Conservation (phyloP, 371 early-diverging fungal genomes). For the Mortierella sp. region DNA sequence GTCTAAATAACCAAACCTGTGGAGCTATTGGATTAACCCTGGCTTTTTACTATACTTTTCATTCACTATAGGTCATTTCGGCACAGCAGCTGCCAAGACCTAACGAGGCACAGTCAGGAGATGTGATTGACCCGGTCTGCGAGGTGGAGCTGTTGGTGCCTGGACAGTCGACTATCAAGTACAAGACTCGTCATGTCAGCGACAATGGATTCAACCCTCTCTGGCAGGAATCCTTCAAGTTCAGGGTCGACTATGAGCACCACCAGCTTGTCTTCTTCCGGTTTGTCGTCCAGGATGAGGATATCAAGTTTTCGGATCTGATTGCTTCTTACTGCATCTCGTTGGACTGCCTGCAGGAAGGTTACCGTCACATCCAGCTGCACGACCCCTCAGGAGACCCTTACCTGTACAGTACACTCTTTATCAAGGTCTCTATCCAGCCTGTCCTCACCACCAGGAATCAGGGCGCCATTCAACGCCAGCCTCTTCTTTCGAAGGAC, state of each 20-base stretch:
- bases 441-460: slow-evolving; percentile 17
- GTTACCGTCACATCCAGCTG: slow-evolving; percentile 73
- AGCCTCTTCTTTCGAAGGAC: not conserved
- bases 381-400: slow-evolving; percentile 69
- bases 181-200: slow-evolving; percentile 57
- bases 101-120: slow-evolving; percentile 61
- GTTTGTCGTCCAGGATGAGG: slow-evolving; percentile 65
- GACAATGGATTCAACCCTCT: slow-evolving; percentile 72
- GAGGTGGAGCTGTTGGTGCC: slow-evolving; percentile 66
- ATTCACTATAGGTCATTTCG: slow-evolving; percentile 63
- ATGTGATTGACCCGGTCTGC: slow-evolving; percentile 71
- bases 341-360: slow-evolving; percentile 56
- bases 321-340: slow-evolving; percentile 66
- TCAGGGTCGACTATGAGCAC: slow-evolving; percentile 60
- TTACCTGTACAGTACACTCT: slow-evolving; percentile 69
- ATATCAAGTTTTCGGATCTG: slow-evolving; percentile 62
- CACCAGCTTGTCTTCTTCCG: slow-evolving; percentile 69
- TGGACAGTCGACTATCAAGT: slow-evolving; percentile 37
- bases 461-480: not conserved
- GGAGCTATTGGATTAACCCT: not conserved
- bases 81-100: slow-evolving; percentile 75
- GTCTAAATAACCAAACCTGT: not conserved
- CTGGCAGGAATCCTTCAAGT: slow-evolving; percentile 70
- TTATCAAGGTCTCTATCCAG: slow-evolving; percentile 57
- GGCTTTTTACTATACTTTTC: too few species aligned